Conservation (phyloP, 495 filamentous ascomycete genomes). For the Penicillium cinerascens region DNA sequence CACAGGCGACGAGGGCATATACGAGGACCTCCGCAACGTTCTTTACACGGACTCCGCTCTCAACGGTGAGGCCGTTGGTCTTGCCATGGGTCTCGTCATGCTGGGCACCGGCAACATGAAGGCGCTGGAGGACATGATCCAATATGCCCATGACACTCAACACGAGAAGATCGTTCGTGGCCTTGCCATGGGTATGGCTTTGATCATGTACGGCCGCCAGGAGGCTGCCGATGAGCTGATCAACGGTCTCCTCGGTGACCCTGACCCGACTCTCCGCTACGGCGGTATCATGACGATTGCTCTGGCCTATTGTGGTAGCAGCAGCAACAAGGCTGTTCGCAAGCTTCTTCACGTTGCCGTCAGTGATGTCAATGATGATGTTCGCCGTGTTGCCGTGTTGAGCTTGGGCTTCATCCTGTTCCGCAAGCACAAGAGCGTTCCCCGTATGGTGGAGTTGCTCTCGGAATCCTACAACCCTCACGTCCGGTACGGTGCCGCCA, state of each 20-base stretch:
- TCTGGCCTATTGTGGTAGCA: constrained; percentile 92
- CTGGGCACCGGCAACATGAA: constrained; percentile 89
- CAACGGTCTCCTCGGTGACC: constrained; percentile 87
- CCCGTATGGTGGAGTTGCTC: constrained; percentile 97
- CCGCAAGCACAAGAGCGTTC: constrained; percentile 94
- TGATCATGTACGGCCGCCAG: constrained; percentile 97
- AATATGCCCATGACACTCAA: constrained; percentile 95
- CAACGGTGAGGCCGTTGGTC: constrained; percentile 93
- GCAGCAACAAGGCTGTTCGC: constrained; percentile 97
- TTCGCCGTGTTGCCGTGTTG: constrained; percentile 95
- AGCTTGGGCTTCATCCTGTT: constrained; percentile 98
- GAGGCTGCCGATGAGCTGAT: constrained; percentile 93
- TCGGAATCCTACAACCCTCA: constrained; percentile 99
- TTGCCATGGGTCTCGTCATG: constrained; percentile 97
- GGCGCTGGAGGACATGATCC: constrained; percentile 90
- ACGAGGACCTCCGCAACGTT: constrained; percentile 82
- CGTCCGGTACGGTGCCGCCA: constrained; percentile 95
- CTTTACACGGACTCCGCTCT: constrained; percentile 91
- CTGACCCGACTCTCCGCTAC: constrained; percentile 90
- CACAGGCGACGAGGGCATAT: constrained; percentile 83
- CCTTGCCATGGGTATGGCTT: constrained; percentile 90
- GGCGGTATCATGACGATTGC: constrained; percentile 99
- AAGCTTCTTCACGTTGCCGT: constrained; percentile 97
- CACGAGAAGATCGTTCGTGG: constrained; percentile 99
- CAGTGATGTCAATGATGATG: constrained; percentile 97